These are phyloP conservation scores for Sphenostylis stenocarpa DNA, from an alignment of 306 rosid species.

Conservation along the genomic window DNA sequence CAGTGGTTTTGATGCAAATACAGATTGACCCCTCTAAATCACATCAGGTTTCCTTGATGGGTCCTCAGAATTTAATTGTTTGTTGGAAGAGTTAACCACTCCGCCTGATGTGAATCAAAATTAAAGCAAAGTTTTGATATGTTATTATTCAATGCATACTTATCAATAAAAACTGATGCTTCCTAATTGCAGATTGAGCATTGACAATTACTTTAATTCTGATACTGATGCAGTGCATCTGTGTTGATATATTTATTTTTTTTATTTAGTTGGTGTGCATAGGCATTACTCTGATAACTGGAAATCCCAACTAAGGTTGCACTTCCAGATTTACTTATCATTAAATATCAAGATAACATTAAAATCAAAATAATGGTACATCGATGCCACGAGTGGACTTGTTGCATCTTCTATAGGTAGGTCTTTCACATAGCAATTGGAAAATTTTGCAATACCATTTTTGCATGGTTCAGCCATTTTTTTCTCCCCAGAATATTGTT, in stretches of 20 bases:
- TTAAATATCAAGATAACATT: too few species aligned
- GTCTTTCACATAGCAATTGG: not conserved
- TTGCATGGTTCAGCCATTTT: not conserved
- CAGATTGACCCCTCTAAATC: too few species aligned
- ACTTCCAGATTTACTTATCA: too few species aligned
- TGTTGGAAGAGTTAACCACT: conserved; percentile 43
- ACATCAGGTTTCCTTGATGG: conserved; percentile 58
- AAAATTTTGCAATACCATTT: not conserved
- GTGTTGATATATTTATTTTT: conserved; percentile 1
- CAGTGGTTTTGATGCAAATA: too few species aligned
- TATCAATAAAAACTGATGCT: too few species aligned
- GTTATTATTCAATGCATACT: too few species aligned
- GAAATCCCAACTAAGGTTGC: too few species aligned
- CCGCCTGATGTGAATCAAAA: conserved; percentile 25
- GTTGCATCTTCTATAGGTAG: not conserved
- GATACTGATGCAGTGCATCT: conserved; percentile 10
- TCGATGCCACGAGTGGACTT: not conserved
- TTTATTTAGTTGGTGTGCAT: not conserved
- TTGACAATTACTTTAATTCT: conserved; percentile 1
- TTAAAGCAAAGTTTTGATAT: conserved; percentile 5
- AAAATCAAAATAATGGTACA: too few species aligned
- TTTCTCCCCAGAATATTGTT: not conserved
- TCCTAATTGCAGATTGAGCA: conserved; percentile 18
- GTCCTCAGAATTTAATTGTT: conserved; percentile 48
- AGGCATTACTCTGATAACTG: too few species aligned